These are phyloP conservation scores for Xylariaceae sp. DNA, from an alignment of 2,329 filamentous ascomycete species.

Conservation along the genomic window DNA sequence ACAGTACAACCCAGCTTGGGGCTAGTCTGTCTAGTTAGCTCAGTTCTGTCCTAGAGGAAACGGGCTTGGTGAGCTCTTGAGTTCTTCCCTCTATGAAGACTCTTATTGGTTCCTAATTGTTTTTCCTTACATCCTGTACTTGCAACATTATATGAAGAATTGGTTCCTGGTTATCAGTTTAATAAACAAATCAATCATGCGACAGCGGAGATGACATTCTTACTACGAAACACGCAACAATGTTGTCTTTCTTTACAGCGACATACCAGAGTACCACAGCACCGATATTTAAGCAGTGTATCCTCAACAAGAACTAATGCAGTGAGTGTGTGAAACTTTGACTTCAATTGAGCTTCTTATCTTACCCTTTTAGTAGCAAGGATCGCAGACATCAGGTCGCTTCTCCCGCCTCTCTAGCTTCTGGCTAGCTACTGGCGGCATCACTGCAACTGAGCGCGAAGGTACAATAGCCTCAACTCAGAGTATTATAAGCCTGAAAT, in stretches of 20 bases:
- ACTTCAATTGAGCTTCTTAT: not conserved
- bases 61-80: no score
- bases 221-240: slow-evolving; percentile 27
- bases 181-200: not conserved
- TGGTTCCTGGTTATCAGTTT: not conserved
- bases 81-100: no score
- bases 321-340: slow-evolving; percentile 29
- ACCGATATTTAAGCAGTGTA: slow-evolving; percentile 15
- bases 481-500: not conserved
- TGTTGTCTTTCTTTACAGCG: slow-evolving; percentile 20
- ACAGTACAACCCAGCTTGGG: no score
- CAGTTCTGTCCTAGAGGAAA: no score
- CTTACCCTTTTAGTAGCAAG: slow-evolving; percentile 22
- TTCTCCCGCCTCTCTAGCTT: slow-evolving; percentile 68
- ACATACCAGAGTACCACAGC: slow-evolving; percentile 9
- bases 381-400: slow-evolving; percentile 16
- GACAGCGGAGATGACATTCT: slow-evolving; percentile 30
- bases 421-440: slow-evolving; percentile 80
- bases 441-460: slow-evolving; percentile 63
- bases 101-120: no score
- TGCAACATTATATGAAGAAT: not conserved
- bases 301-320: slow-evolving; percentile 6
- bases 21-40: no score
- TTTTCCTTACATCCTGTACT: not conserved
- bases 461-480: slow-evolving; percentile 46